Base-by-base conservation (phyloP, 2,329 filamentous ascomycete species). In the Penicillium sp. region DNA sequence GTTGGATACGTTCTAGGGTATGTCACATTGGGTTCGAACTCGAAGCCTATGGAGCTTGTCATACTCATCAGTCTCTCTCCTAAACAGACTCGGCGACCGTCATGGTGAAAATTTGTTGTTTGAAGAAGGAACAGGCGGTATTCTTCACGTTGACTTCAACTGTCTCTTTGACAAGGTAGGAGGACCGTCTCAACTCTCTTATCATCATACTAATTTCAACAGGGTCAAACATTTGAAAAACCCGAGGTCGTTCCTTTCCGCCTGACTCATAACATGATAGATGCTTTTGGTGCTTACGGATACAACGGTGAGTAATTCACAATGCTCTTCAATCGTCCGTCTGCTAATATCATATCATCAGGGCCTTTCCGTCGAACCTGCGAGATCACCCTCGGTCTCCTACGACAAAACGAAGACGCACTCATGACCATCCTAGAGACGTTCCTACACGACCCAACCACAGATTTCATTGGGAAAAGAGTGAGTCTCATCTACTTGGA, bases 121-220 rank as follows among this genome's bases (percentile, higher is more conserved):
- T 35, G 93, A 98, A 77, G 92, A 98, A 80, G 90, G 91, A 60
- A 96, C 93, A 67, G 95, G 96, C 49, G 94, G 94, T 56, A 89
- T 96, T 2, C 91, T 99, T 78, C 95, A 99, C 78, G 96, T 99
- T 50, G 95, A 99, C 79, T 99, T 99, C 84, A 99, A 99, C 80
- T 99, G 96, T 78, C 88, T 99, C 4, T 99, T 99, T 76, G 96
- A 99, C 82, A 99, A 99, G 70, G 77, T 79, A 64, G 53, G 63
- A 30, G 12, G 3, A 44, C 15, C 28, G 17, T 15, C n/a, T n/a
- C 17, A 24, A 9, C 38, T 7, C 2, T 33, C 9, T 10, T 7
- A 7, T 17, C 15, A 28, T 24, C 19, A 42, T 35, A 19, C 62
- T 70, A 15, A 68, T 50, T 37, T 9, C 74, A 47, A 19, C 47